Percentiles rank a stretch among this genome's conserved stretches.
Conservation (phyloP, 768 basidiomycete genomes). For the Leccinum boreale region DNA sequence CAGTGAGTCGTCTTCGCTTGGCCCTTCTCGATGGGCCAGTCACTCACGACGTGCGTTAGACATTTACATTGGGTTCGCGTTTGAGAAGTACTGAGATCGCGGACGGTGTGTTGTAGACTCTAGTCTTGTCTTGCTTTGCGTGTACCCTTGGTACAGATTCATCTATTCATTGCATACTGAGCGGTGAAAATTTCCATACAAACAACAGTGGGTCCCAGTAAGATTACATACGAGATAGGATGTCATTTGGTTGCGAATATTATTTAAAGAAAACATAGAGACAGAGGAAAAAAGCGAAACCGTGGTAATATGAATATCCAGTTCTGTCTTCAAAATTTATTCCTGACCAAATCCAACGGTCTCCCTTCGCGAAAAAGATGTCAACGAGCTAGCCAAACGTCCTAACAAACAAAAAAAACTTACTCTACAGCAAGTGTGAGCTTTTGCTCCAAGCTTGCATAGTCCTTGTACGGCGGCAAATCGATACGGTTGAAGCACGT, state of each 20-base stretch:
- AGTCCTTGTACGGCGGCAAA: slow-evolving; percentile 96
- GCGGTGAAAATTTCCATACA: background rate
- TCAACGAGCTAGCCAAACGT: slow-evolving; percentile 15
- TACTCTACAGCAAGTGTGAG: slow-evolving; percentile 91
- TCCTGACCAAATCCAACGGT: slow-evolving; percentile 95
- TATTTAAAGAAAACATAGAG: background rate
- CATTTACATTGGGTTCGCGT: slow-evolving; percentile 91
- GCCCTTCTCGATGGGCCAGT: background rate
- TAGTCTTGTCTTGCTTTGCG: slow-evolving; percentile 1
- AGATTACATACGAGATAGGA: slow-evolving; percentile 31
- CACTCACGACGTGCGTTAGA: slow-evolving; percentile 47
- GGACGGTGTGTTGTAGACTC: background rate
- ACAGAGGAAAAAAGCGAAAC: background rate
- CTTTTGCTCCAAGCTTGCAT: slow-evolving; percentile 92
- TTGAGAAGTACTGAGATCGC: slow-evolving; percentile 58
- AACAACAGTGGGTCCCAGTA: slow-evolving; percentile 20
- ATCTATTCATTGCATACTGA: background rate
- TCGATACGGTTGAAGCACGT: slow-evolving; percentile 98
- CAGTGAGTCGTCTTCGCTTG: slow-evolving; percentile 56
- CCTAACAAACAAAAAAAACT: slow-evolving; percentile 34
- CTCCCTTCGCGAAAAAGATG: slow-evolving; percentile 49
- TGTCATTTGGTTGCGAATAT: slow-evolving; percentile 13
- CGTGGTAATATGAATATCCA: slow-evolving; percentile 14
- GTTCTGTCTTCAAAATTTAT: slow-evolving; percentile 36
- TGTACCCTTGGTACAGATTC: slow-evolving; percentile 1